phyloP scores from a whole-genome alignment of 257 asterid species.

The Apocynum venetum region DNA sequence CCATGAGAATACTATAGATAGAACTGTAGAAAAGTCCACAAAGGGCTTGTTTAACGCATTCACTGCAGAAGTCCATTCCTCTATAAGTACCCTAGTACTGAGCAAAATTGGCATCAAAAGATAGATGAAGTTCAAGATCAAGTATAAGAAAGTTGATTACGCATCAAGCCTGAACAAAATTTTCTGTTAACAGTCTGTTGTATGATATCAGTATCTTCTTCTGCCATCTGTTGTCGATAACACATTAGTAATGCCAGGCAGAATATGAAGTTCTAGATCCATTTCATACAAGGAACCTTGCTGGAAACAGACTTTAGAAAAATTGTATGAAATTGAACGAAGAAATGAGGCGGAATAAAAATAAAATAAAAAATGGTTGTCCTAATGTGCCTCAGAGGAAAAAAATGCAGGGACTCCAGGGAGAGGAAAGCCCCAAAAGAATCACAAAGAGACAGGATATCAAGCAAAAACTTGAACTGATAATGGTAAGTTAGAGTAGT shows the following conservation, averaged over 20 bases:
- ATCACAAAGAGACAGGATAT: background rate
- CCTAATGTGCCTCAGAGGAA: background rate
- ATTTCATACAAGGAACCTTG: background rate
- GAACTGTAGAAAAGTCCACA: background rate
- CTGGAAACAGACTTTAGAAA: background rate
- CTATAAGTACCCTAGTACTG: background rate
- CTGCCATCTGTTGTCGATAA: background rate
- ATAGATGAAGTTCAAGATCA: background rate
- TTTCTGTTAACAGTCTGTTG: background rate
- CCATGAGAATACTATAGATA: background rate
- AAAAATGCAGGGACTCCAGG: background rate
- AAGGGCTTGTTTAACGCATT: too few relatives aligned
- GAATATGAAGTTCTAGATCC: background rate
- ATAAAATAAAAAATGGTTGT: background rate
- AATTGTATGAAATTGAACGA: background rate
- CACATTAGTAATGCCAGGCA: background rate
- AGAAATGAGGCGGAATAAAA: background rate
- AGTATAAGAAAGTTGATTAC: background rate
- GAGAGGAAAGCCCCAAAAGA: background rate
- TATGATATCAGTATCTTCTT: background rate
- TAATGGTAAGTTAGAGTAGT: background rate
- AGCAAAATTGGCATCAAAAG: background rate
- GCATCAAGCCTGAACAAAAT: background rate
- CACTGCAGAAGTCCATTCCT: background rate
- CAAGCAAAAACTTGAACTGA: background rate